Evolutionary conservation across 768 basidiomycete genomes (phyloP), one percentile per base, ranked within the genome.

Genomic region (Xerocomellus dryophilus): DNA sequence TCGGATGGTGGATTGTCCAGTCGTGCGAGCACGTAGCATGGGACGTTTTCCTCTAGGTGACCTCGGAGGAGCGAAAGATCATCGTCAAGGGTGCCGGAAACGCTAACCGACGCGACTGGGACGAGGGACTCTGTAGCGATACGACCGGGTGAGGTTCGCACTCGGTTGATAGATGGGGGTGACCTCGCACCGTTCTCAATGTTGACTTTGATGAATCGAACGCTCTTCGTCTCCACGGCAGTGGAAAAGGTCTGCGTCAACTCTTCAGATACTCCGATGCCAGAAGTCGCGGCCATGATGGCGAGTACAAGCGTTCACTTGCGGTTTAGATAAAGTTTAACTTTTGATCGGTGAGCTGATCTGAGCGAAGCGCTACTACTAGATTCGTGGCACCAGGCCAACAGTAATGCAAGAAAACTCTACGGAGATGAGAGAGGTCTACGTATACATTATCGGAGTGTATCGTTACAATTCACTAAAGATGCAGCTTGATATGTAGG

Each of bases 1-100:
- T 85, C 81, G 1, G 79, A 62, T 0, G 76, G 74, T 2, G 85
- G 77, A 18, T 76, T 71, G 59, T 89, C 88, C 34, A 83, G 68
- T 50, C 82, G 81, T 10, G 78, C 81, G 20, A 93, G 81, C 41
- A 93, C 71, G 71, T 92, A 93, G n/a, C 89, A 84, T 21, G 92
- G 89, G 1, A 71, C 65, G 51, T 81, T 71, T 27, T 85, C 80
- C 31, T 85, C 75, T 0, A 92, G 73, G 36, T 87, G 60, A 12
- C 74, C 75, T 62, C 81, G 81, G 7, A 92, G 77, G 48, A 72
- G 73, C 3, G 60, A 61, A 6, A 93, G 77, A 66, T 93, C 91
- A 7, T 82, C 76, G 41, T 80, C 70, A 25, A 93, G 76, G 7
- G 83, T 76, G 11, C 78, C 80, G 0, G 72, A 65, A 14, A 74